Conservation (phyloP, 1,284 basidiomycete genomes). For the Fomitiporia mediterranea region DNA sequence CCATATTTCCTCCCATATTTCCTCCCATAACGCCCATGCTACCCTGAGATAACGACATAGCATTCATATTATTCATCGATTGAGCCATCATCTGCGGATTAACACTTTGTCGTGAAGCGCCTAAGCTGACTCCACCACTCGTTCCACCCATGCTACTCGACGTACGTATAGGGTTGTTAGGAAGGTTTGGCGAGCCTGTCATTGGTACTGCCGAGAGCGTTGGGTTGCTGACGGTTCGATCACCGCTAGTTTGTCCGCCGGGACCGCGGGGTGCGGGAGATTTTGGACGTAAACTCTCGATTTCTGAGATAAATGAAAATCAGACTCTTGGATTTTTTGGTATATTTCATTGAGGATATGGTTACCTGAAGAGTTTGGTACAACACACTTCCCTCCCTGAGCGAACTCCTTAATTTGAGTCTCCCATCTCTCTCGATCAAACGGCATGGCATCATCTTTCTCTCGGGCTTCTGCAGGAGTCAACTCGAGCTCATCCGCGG, state of each 20-base stretch:
- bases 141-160: slow-evolving; percentile 23
- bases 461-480: slow-evolving; percentile 45
- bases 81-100: slow-evolving; percentile 20
- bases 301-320: slow-evolving; percentile 46
- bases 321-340: too few relatives aligned
- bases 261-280: slow-evolving; percentile 58
- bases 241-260: slow-evolving; percentile 31
- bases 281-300: slow-evolving; percentile 84
- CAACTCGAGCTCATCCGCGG: slow-evolving; percentile 47
- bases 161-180: slow-evolving; percentile 14
- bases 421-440: slow-evolving; percentile 25
- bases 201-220: slow-evolving; percentile 7
- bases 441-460: slow-evolving; percentile 32
- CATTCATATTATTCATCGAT: slow-evolving; percentile 26
- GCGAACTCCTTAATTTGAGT: slow-evolving; percentile 36
- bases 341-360: too few relatives aligned
- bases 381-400: slow-evolving; percentile 49
- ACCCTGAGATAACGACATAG: slow-evolving; percentile 21
- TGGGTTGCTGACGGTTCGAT: not conserved
- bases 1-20: slow-evolving; percentile 23
- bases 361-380: slow-evolving; percentile 55
- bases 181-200: slow-evolving; percentile 23
- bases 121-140: slow-evolving; percentile 25
- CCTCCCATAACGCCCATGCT: slow-evolving; percentile 25
- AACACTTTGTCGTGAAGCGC: slow-evolving; percentile 20